Evolutionary conservation across 1,139 yeast genomes (phyloP).

Genomic region (Arxiozyma bovina): DNA sequence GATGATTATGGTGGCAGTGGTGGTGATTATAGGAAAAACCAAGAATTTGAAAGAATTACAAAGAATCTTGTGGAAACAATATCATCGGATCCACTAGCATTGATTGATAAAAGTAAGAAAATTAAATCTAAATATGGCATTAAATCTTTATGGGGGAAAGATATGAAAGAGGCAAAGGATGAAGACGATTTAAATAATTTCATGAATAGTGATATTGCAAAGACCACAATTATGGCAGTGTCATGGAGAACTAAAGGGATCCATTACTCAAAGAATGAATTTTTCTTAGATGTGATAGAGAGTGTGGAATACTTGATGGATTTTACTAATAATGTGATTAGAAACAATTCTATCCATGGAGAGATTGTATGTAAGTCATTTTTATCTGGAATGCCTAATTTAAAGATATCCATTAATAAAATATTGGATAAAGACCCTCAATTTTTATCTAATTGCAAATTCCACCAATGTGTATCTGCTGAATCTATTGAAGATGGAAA

Average conservation of each 20-base stretch:
- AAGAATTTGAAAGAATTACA: constrained; percentile 5
- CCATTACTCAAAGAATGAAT: constrained; percentile 67
- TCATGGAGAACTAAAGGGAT: constrained; percentile 82
- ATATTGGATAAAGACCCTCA: constrained; percentile 39
- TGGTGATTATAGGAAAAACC: constrained; percentile 3
- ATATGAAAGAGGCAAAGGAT: constrained; percentile 10
- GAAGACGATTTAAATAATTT: constrained; percentile 25
- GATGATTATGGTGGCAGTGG: neutral
- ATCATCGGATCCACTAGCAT: constrained; percentile 5
- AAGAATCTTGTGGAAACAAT: constrained; percentile 9
- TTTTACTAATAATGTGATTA: constrained; percentile 45
- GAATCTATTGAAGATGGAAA: constrained; percentile 38
- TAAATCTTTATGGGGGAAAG: constrained; percentile 10
- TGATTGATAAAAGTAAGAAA: constrained; percentile 3
- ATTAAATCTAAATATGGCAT: constrained; percentile 4
- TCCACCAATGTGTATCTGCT: constrained; percentile 74
- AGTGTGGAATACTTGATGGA: constrained; percentile 55
- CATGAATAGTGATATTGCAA: constrained; percentile 57
- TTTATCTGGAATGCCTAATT: constrained; percentile 70
- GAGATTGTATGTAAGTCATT: constrained; percentile 57
- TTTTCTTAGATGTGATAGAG: constrained; percentile 67
- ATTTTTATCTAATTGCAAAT: constrained; percentile 43
- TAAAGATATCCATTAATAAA: constrained; percentile 61
- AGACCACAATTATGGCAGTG: constrained; percentile 63
- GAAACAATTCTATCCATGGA: constrained; percentile 57